These are phyloP conservation scores for Curvularia eragrostidis DNA, from an alignment of 2,329 filamentous ascomycete species.

Conservation along the genomic window DNA sequence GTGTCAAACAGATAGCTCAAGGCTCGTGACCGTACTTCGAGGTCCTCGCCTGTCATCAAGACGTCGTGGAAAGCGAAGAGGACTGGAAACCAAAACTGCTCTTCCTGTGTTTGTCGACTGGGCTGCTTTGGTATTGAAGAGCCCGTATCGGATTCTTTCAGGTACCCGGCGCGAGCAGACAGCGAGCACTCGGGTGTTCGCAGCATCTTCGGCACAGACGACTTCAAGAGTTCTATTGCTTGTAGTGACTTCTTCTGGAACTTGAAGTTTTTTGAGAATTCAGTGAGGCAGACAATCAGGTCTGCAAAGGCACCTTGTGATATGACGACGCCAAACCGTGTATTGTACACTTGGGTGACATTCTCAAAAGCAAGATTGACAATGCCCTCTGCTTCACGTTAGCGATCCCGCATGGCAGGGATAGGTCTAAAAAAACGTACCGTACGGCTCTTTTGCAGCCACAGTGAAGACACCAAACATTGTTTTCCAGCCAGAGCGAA, in stretches of 20 bases:
- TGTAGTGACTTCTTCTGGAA: slow-evolving; percentile 99
- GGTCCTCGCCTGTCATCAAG: slow-evolving; percentile 97
- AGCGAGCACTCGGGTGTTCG: slow-evolving; percentile 94
- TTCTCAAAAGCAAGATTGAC: slow-evolving; percentile 98
- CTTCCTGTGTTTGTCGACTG: slow-evolving; percentile 86
- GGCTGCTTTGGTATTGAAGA: slow-evolving; percentile 66
- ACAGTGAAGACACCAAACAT: slow-evolving; percentile 99
- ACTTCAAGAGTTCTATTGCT: slow-evolving; percentile 93
- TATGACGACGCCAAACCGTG: slow-evolving; percentile 93
- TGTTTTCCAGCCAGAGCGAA: slow-evolving; percentile 96
- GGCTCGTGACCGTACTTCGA: slow-evolving; percentile 88
- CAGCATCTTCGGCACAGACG: slow-evolving; percentile 92
- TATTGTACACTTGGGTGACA: slow-evolving; percentile 93
- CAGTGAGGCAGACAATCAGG: slow-evolving; percentile 91
- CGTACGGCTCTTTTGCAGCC: slow-evolving; percentile 86
- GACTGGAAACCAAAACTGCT: slow-evolving; percentile 98
- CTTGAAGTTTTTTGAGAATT: slow-evolving; percentile 97
- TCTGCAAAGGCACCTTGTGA: slow-evolving; percentile 97
- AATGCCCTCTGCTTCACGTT: slow-evolving; percentile 73
- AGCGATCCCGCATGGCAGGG: slow-evolving; percentile 10
- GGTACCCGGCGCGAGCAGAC: slow-evolving; percentile 67
- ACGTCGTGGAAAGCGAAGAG: slow-evolving; percentile 99
- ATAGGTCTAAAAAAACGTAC: slow-evolving; percentile 49
- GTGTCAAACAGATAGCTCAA: slow-evolving; percentile 97
- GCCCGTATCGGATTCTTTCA: slow-evolving; percentile 56